phyloP scores from a whole-genome alignment of 306 rosid species.

The Senna siamea region DNA sequence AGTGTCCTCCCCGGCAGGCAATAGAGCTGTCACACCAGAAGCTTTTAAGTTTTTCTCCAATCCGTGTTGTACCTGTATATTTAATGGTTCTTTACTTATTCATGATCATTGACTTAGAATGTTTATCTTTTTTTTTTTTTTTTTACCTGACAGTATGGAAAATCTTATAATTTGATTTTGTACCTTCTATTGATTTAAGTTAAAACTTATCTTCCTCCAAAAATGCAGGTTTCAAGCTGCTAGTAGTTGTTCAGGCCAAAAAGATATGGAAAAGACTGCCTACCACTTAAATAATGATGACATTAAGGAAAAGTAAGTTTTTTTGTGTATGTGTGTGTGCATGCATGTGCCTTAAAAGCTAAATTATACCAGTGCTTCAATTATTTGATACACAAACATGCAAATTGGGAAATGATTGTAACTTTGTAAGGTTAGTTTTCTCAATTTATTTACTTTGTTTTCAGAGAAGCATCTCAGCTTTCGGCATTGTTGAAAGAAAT shows the following conservation, averaged over 20 bases:
- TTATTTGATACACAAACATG: not conserved
- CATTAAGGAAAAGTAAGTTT: slow-evolving; percentile 35
- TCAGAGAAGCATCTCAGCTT: slow-evolving; percentile 69
- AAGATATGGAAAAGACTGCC: slow-evolving; percentile 37
- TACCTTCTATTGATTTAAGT: not conserved
- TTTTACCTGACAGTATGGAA: not conserved
- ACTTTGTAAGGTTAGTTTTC: not conserved
- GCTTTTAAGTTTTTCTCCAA: not conserved
- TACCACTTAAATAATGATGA: slow-evolving; percentile 9
- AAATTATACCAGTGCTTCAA: not conserved
- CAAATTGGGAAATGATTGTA: not conserved
- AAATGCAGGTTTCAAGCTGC: slow-evolving; percentile 4
- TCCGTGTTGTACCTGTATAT: not conserved
- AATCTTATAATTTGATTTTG: not conserved
- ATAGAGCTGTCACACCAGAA: not conserved
- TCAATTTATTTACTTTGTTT: slow-evolving; percentile 10
- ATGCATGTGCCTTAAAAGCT: not conserved
- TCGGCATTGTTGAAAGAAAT: slow-evolving; percentile 72
- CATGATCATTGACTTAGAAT: not conserved
- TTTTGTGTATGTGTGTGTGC: not conserved
- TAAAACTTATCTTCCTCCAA: not conserved
- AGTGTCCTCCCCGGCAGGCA: too few species aligned
- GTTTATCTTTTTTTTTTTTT: not conserved
- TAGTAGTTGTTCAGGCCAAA: too few species aligned
- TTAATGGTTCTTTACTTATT: not conserved